A percentile compares a stretch with the other conserved stretches of the same genome.
phyloP scores from a whole-genome alignment of 148 eudicot species.

The Salicornia ramosissima region DNA sequence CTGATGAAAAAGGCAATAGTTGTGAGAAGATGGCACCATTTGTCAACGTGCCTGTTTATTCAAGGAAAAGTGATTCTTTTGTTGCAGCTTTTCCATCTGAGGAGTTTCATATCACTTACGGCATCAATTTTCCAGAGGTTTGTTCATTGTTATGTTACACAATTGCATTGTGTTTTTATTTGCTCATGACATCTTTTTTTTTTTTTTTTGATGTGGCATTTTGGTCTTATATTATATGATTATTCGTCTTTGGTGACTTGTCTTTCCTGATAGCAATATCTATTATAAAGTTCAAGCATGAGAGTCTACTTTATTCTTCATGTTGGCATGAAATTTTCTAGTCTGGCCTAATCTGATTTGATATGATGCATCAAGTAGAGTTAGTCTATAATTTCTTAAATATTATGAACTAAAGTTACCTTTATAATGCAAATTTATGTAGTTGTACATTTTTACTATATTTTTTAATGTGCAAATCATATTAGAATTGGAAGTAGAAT shows the following conservation, averaged over 20 bases:
- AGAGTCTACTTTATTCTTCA: not conserved
- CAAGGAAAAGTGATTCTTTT: conserved; percentile 66
- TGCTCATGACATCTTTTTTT: no score
- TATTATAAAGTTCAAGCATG: not conserved
- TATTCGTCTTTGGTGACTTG: not conserved
- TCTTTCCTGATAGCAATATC: no score
- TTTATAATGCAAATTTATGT: no score
- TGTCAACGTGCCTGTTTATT: conserved; percentile 53
- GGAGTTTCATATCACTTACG: conserved; percentile 47
- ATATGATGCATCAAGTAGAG: no score
- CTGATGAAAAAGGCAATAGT: conserved; percentile 42
- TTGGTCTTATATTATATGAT: not conserved
- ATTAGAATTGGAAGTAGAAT: no score
- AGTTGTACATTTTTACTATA: no score
- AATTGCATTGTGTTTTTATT: conserved; percentile 3
- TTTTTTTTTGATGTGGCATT: no score
- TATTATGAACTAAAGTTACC: no score
- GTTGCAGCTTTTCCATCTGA: conserved; percentile 74
- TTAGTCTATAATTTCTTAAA: no score
- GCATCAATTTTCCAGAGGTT: conserved; percentile 82
- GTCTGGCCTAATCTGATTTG: no score
- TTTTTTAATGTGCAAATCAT: no score
- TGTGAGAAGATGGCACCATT: conserved; percentile 69
- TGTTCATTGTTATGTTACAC: not conserved
- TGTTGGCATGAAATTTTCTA: no score